Base-by-base conservation (phyloP, 208 protist genomes). In the Endotrypanum monterogeii region DNA sequence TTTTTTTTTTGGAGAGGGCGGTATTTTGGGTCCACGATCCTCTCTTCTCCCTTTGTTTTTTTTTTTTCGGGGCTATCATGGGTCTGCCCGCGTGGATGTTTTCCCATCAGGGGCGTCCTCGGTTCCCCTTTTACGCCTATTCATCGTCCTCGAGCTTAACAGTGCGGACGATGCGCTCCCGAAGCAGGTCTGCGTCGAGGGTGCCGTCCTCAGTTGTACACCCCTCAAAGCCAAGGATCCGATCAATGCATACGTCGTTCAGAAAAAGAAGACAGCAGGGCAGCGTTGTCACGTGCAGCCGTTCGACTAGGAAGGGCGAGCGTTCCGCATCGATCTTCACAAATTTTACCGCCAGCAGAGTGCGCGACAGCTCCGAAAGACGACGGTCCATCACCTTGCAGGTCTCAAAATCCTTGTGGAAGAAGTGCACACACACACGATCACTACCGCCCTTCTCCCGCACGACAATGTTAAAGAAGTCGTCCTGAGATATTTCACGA, bases 341-440 rank as follows among this genome's bases (percentile, higher is more conserved):
- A 79, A 99, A 98, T 73, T 95, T 98, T 55, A 98, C 89, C 30
- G 82, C 61, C 35, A 98, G 48, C 74, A 98, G 82, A 65, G 74
- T 65, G 60, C 86, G 82, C 25, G 95, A 78, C 7, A 99, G 74
- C 58, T 93, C 89, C 8, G 84, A 85, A n/a, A 99, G 83, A 39
- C 96, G 94, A 48, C 92, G 86, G 84, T 99, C 97, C 58, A 99
- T 85, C 63, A 99, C 90, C 74, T 98, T 96, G 85, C 98, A 99
- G 7, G 94, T 85, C 71, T 96, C 89, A 80, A 99, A 99, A 70
- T 99, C 95, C 41, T 94, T 91, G 84, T 99, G 96, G 72, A 92
- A 99, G 74, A 99, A 99, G 83, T 99, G 96, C 52, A 95, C 87
- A 52, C 92, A 94, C 16, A 87, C 86, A 62, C 92, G 83, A 32